phyloP scores from a whole-genome alignment of 1,139 yeast genomes.

The Kodamaea suecica region DNA sequence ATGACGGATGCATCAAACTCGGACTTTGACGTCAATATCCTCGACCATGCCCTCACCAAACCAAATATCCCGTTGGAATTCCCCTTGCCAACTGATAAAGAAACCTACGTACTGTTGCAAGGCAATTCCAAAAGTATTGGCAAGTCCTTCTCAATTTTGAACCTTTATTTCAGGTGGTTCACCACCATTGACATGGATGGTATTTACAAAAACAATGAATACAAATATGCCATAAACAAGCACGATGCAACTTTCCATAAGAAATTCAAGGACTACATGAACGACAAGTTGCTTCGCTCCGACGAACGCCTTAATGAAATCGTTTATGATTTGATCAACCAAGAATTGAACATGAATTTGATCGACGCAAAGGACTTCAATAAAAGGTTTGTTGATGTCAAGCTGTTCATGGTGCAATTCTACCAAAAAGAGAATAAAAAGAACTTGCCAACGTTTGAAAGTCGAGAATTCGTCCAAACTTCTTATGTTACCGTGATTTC shows the following conservation, averaged over 20 bases:
- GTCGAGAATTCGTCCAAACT: slow-evolving; percentile 28
- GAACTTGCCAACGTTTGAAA: slow-evolving; percentile 34
- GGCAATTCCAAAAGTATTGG: slow-evolving; percentile 26
- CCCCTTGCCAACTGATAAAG: slow-evolving; percentile 41
- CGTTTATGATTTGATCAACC: slow-evolving; percentile 37
- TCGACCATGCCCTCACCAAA: slow-evolving; percentile 30
- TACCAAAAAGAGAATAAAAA: slow-evolving; percentile 36
- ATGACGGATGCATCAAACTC: slow-evolving; percentile 12
- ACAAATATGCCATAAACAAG: slow-evolving; percentile 36
- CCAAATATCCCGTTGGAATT: slow-evolving; percentile 37
- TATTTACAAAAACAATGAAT: slow-evolving; percentile 36
- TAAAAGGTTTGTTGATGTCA: slow-evolving; percentile 35
- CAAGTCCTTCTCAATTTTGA: slow-evolving; percentile 27
- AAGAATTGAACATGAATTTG: slow-evolving; percentile 41
- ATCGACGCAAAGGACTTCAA: slow-evolving; percentile 36
- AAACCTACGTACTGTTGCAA: slow-evolving; percentile 27
- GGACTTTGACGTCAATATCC: slow-evolving; percentile 34
- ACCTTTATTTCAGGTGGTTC: slow-evolving; percentile 32
- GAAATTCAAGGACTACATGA: slow-evolving; percentile 31
- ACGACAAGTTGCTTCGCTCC: slow-evolving; percentile 28
- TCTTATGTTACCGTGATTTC: slow-evolving; percentile 41
- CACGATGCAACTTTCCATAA: slow-evolving; percentile 28
- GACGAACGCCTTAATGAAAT: slow-evolving; percentile 39
- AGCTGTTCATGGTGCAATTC: slow-evolving; percentile 38
- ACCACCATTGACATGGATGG: slow-evolving; percentile 26